These are phyloP conservation scores for Myochromella boudieri DNA, from an alignment of 768 basidiomycete species.

Conservation along the genomic window DNA sequence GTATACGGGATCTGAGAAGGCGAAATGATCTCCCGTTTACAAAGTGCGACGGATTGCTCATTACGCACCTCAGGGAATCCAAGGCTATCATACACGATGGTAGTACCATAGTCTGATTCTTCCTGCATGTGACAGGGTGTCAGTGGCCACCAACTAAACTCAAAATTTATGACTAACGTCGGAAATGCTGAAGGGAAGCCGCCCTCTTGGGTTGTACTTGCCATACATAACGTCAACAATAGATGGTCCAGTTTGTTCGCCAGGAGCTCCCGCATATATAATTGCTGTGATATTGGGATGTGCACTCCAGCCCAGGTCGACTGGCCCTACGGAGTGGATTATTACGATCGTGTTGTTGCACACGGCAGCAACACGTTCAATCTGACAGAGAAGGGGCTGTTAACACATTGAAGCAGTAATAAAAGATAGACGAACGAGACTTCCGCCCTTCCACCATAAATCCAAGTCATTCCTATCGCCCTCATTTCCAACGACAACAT, in stretches of 20 bases:
- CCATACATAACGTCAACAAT: constrained; percentile 81
- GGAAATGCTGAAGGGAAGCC: constrained; percentile 74
- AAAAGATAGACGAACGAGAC: constrained; percentile 29
- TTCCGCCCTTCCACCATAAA: constrained; percentile 57
- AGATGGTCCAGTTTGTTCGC: constrained; percentile 78
- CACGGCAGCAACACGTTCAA: constrained; percentile 58
- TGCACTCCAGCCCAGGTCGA: constrained; percentile 71
- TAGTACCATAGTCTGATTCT: constrained; percentile 40
- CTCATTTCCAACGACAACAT: constrained; percentile 58
- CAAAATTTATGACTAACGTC: constrained; percentile 36
- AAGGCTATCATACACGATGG: constrained; percentile 41
- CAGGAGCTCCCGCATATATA: constrained; percentile 54
- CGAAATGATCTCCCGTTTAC: neutral
- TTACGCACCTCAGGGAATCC: constrained; percentile 18
- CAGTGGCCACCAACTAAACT: neutral
- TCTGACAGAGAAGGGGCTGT: constrained; percentile 34
- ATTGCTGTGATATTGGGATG: constrained; percentile 74
- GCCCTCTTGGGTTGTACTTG: constrained; percentile 69
- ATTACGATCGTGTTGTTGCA: constrained; percentile 82
- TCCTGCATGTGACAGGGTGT: constrained; percentile 23
- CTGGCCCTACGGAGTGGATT: constrained; percentile 74
- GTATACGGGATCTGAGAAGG: constrained; percentile 57
- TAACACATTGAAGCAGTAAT: constrained; percentile 1
- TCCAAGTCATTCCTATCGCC: constrained; percentile 62
- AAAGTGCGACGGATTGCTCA: neutral